Conservation (phyloP, 2,329 filamentous ascomycete species). For the Furcasterigmium furcatum region DNA sequence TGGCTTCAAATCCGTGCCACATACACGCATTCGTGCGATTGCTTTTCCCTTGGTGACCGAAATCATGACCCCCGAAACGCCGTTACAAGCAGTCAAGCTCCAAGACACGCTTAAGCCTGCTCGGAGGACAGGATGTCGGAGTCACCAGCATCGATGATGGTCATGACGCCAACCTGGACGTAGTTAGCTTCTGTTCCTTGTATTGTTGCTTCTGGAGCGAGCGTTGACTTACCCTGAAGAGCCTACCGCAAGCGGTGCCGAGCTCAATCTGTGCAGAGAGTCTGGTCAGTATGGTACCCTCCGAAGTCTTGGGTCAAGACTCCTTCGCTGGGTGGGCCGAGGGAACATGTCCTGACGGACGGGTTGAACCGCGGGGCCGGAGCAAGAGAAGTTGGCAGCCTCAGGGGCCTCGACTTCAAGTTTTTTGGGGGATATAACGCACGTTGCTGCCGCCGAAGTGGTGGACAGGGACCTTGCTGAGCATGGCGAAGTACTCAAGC, state of each 20-base stretch:
- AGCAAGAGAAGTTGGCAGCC: conserved; percentile 21
- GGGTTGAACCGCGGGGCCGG: conserved; percentile 9
- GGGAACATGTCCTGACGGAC: conserved; percentile 16
- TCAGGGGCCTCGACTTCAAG: background rate
- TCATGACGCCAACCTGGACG: conserved; percentile 69
- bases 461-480: conserved; percentile 92
- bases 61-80: conserved; percentile 36
- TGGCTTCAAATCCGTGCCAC: background rate
- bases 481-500: conserved; percentile 92
- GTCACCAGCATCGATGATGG: conserved; percentile 95
- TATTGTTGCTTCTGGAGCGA: background rate
- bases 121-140: conserved; percentile 91
- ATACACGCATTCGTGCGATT: conserved; percentile 1
- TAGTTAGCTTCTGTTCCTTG: background rate
- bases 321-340: conserved; percentile 83
- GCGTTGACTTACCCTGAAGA: conserved; percentile 30
- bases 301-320: conserved; percentile 75
- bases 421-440: conserved; percentile 47
- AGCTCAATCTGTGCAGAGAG: conserved; percentile 77
- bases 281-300: conserved; percentile 70
- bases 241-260: conserved; percentile 96
- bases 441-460: conserved; percentile 99
- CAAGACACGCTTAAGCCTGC: conserved; percentile 47
- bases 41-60: conserved; percentile 5
- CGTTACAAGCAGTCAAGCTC: conserved; percentile 18